Evolutionary conservation across 352 stramenopile species (phyloP).

Genomic region (Pythium monospermum): DNA sequence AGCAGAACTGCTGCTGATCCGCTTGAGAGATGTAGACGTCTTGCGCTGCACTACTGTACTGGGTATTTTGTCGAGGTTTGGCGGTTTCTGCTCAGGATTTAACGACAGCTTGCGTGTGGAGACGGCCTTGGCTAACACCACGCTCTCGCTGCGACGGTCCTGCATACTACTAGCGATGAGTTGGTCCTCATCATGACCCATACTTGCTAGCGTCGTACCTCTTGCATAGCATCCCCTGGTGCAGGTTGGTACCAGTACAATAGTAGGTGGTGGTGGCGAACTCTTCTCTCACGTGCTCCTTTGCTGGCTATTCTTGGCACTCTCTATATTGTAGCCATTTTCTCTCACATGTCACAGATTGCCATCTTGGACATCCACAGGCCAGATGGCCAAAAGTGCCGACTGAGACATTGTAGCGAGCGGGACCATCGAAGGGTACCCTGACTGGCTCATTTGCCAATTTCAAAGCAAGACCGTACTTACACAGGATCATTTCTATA

Average conservation of each 20-base stretch:
- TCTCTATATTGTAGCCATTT: not conserved
- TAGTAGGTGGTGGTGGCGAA: not conserved
- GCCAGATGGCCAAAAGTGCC: too few relatives aligned
- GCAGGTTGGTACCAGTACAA: too few relatives aligned
- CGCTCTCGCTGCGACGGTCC: not conserved
- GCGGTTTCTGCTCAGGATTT: not conserved
- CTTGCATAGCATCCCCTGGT: too few relatives aligned
- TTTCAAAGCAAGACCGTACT: too few relatives aligned
- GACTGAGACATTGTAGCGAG: too few relatives aligned
- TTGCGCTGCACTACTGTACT: not conserved
- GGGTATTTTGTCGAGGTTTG: not conserved
- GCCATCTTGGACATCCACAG: too few relatives aligned
- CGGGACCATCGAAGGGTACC: too few relatives aligned
- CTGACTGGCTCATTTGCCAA: too few relatives aligned
- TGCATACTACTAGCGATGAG: not conserved
- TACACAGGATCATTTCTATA: too few relatives aligned
- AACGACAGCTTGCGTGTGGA: not conserved
- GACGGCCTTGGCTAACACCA: not conserved
- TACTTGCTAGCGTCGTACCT: too few relatives aligned
- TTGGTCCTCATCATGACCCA: not conserved
- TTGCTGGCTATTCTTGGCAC: constrained; percentile 5
- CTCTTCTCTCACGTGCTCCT: not conserved
- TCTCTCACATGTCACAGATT: constrained; percentile 8
- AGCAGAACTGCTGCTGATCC: not conserved
- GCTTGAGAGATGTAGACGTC: constrained; percentile 4